Percentiles rank a stretch among this genome's conserved stretches.
Evolutionary conservation across 2,329 filamentous ascomycete species (phyloP).

Genomic region (Xylariaceae sp.): DNA sequence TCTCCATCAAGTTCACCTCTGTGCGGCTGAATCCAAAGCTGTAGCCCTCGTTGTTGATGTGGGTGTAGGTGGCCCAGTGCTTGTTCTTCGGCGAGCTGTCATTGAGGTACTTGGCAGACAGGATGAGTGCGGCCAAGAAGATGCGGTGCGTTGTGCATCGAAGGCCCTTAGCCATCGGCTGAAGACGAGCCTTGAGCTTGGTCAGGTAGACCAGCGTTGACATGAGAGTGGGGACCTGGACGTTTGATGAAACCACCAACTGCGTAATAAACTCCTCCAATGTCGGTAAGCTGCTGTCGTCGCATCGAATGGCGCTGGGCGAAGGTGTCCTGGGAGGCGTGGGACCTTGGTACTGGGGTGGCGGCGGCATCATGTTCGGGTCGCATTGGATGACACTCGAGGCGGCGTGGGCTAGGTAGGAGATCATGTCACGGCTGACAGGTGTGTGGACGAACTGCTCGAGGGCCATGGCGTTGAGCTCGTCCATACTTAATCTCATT

Average conservation of each 20-base stretch:
- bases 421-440: constrained; percentile 72
- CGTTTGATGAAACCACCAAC: constrained; percentile 87
- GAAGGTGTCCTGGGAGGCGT: constrained; percentile 49
- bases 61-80: constrained; percentile 95
- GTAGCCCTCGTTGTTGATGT: constrained; percentile 60
- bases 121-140: constrained; percentile 83
- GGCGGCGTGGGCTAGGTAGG: constrained; percentile 70
- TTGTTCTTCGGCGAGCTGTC: constrained; percentile 99
- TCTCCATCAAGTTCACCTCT: constrained; percentile 99
- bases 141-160: constrained; percentile 96
- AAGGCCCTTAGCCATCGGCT: constrained; percentile 92
- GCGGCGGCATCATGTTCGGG: constrained; percentile 50
- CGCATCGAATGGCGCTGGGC: constrained; percentile 41
- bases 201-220: constrained; percentile 90
- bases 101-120: constrained; percentile 94
- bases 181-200: constrained; percentile 77
- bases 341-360: constrained; percentile 37
- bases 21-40: constrained; percentile 89
- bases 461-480: constrained; percentile 69
- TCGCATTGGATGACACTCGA: constrained; percentile 79
- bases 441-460: constrained; percentile 77
- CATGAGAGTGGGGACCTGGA: constrained; percentile 97
- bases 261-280: constrained; percentile 89
- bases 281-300: constrained; percentile 63
- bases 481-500: constrained; percentile 43